Base-by-base conservation (phyloP, 306 rosid genomes). In the Vicia sativa region DNA sequence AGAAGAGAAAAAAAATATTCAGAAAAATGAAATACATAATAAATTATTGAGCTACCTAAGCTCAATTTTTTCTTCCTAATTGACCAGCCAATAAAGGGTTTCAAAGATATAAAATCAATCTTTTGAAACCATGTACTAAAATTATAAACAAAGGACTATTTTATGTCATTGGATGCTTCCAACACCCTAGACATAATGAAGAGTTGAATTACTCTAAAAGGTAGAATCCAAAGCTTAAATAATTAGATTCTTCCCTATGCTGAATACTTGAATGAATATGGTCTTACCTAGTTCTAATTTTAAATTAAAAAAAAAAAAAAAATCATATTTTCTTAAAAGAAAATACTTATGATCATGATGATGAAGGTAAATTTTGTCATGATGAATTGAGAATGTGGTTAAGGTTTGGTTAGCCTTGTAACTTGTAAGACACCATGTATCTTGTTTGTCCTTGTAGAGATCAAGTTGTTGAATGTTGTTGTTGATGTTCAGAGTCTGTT, bases 201-300 rank as follows among this genome's bases (percentile, higher is more conserved):
- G 83, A 60, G 76, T 48, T 84, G 80, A 75, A 52, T 81, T 72
- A 79, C 87, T 84, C 71, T 73, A 65, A 12, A 77, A 81, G 89
- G 90, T 71, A 79, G 97, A 89, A 92, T 87, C 96, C 92, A 85
- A 92, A 80, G 89, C 91, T 67, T 71, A 84, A 83, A 79, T 78
- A 58, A 76, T 78, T 74, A 52, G 87, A 72, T 79, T 59, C 81
- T 64, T 55, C 48, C 28, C 67, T 37, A 77, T 79, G 79, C 81
- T 77, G 34, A 76, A 74, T 78, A 71, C 87, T 67, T 73, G 71
- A 80, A 84, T 84, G 76, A 83, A 75, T 80, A 62, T 79, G 81
- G 71, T 74, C 64, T 58, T 77, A 34, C 73, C 88, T 82, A 84
- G 74, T 75, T 19, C 84, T 82, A 82, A 80, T 70, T 63, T 0